Percentiles rank a stretch among this genome's conserved stretches.
Conservation (phyloP, 2,329 filamentous ascomycete species). For the Pestalotiopsis sp. region DNA sequence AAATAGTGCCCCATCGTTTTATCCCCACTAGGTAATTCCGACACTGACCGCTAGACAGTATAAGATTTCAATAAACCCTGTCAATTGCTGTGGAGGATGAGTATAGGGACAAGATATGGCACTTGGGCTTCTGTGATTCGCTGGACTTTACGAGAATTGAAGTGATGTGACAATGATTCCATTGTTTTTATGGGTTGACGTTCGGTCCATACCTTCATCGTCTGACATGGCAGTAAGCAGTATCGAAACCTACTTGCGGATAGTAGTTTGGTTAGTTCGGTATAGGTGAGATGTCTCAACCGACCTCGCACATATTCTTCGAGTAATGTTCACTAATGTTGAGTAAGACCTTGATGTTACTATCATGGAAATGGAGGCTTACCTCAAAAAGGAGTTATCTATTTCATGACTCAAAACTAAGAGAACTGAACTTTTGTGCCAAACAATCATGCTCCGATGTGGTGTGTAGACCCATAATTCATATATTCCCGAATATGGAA, state of each 20-base stretch:
- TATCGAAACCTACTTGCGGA: background rate
- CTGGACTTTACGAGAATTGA: background rate
- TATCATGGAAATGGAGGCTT: too few relatives aligned
- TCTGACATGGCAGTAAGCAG: background rate
- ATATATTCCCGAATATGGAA: too few relatives aligned
- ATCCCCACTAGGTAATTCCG: background rate
- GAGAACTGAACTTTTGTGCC: too few relatives aligned
- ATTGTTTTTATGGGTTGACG: background rate
- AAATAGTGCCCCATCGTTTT: background rate
- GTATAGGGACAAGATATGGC: background rate
- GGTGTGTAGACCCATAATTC: too few relatives aligned
- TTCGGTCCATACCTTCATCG: background rate
- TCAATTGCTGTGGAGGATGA: background rate
- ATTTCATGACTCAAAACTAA: too few relatives aligned
- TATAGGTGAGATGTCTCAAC: background rate
- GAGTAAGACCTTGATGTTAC: background rate
- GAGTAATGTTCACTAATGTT: background rate
- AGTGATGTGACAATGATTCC: background rate
- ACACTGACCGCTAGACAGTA: background rate
- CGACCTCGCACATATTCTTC: background rate
- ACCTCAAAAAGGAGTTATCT: too few relatives aligned
- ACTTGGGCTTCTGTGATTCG: background rate
- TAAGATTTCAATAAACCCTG: background rate
- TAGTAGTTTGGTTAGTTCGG: background rate
- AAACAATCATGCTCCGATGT: too few relatives aligned